Evolutionary conservation across 2,329 filamentous ascomycete genomes (phyloP).

Genomic region (Didymella arachidicola): DNA sequence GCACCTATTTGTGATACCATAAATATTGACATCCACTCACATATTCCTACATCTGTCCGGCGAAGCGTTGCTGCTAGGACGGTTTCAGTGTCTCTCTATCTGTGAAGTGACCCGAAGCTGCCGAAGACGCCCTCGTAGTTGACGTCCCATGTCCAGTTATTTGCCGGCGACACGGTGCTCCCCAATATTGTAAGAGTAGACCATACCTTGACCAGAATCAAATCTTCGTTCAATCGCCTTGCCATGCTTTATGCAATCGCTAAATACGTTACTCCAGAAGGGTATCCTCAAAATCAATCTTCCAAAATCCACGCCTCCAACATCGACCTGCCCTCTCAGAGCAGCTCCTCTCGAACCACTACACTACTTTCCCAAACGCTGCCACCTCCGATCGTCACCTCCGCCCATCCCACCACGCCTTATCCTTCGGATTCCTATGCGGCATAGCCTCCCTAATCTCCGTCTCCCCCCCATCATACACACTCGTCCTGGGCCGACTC

Average conservation of each 20-base stretch:
- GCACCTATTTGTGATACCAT: background rate
- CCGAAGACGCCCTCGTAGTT: no score
- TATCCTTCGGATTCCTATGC: conserved; percentile 44
- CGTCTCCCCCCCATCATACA: conserved; percentile 42
- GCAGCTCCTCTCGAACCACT: background rate
- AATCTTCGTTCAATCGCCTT: background rate
- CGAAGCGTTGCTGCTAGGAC: background rate
- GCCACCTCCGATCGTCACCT: conserved; percentile 10
- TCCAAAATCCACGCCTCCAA: background rate
- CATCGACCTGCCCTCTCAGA: background rate
- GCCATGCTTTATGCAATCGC: conserved; percentile 17
- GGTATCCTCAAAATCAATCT: conserved; percentile 17
- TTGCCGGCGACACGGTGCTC: no score
- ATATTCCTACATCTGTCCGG: background rate
- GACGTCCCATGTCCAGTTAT: no score
- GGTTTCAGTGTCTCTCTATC: no score
- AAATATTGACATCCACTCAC: background rate
- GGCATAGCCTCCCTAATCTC: conserved; percentile 46
- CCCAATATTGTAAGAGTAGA: background rate
- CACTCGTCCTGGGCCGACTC: conserved; percentile 34
- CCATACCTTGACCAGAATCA: background rate
- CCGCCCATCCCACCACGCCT: conserved; percentile 48
- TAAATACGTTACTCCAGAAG: conserved; percentile 17
- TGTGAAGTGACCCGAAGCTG: no score
- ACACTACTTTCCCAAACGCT: background rate